Evolutionary conservation across 139 green algal species (phyloP).

Genomic region (Chlorella ohadii): DNA sequence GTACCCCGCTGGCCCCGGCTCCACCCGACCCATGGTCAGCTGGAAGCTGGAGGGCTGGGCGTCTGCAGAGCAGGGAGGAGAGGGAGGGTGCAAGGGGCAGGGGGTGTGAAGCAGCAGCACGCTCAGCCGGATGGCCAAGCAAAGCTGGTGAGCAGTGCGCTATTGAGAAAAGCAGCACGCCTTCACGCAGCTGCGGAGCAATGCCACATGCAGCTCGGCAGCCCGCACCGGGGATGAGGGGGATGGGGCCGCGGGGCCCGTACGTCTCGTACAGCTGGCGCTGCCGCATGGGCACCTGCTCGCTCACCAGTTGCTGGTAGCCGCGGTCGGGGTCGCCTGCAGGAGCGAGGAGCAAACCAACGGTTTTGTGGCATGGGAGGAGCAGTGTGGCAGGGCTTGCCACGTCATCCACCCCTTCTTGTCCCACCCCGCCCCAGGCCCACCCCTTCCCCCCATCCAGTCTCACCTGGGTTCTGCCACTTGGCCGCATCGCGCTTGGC

Average conservation of each 20-base stretch:
- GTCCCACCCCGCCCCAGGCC: too few relatives aligned
- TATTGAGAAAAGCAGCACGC: too few relatives aligned
- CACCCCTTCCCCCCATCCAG: too few relatives aligned
- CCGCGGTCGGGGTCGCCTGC: constrained; percentile 56
- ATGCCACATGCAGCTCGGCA: too few relatives aligned
- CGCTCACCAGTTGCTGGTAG: constrained; percentile 66
- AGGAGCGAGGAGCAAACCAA: too few relatives aligned
- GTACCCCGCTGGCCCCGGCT: constrained; percentile 14
- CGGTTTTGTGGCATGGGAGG: too few relatives aligned
- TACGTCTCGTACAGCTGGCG: constrained; percentile 70
- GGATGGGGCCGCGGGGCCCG: constrained; percentile 43
- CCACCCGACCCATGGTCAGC: constrained; percentile 39
- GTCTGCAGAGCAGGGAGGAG: not conserved
- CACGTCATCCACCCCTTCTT: too few relatives aligned
- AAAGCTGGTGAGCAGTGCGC: too few relatives aligned
- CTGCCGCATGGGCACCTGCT: constrained; percentile 62
- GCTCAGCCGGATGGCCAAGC: too few relatives aligned
- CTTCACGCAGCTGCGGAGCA: too few relatives aligned
- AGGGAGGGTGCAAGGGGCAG: not conserved
- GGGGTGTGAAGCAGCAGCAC: not conserved
- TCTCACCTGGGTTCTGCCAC: constrained; percentile 55
- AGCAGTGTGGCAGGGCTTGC: too few relatives aligned
- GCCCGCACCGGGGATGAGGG: constrained; percentile 58
- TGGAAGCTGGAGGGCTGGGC: constrained; percentile 21
- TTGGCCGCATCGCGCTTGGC: constrained; percentile 60